phyloP scores from a whole-genome alignment of 331 rosid genomes.

The Rhamnella rubrinervis region DNA sequence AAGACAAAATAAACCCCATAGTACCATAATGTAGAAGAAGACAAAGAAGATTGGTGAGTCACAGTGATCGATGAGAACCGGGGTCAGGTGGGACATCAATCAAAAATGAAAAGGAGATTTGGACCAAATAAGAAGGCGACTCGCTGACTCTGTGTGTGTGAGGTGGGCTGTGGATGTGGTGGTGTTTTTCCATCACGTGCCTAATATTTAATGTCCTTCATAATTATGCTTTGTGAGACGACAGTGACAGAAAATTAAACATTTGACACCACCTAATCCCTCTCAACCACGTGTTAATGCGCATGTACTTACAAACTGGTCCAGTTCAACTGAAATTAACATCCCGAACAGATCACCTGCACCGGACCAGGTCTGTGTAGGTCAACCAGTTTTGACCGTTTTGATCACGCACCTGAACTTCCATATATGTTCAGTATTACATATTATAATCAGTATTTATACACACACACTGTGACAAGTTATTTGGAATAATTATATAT shows the following conservation, averaged over 20 bases:
- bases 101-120: constrained; percentile 17
- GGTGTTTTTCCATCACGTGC: constrained; percentile 23
- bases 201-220: not conserved
- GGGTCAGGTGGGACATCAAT: constrained; percentile 3
- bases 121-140: not conserved
- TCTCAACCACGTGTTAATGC: constrained; percentile 31
- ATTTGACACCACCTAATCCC: constrained; percentile 7
- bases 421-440: too few relatives aligned
- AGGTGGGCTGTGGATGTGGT: constrained; percentile 7
- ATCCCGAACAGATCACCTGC: too few relatives aligned
- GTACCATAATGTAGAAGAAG: constrained; percentile 3
- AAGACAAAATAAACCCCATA: not conserved
- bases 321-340: constrained; percentile 1
- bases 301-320: constrained; percentile 26
- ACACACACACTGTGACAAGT: too few relatives aligned
- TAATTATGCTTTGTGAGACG: constrained; percentile 17
- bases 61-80: not conserved
- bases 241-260: constrained; percentile 25
- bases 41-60: not conserved
- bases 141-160: not conserved
- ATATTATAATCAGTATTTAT: too few relatives aligned
- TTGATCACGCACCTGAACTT: too few relatives aligned
- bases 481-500: too few relatives aligned
- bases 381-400: too few relatives aligned
- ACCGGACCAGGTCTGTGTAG: too few relatives aligned